These are phyloP conservation scores for Adenanthera pavonina DNA, from an alignment of 306 rosid species.

Conservation along the genomic window DNA sequence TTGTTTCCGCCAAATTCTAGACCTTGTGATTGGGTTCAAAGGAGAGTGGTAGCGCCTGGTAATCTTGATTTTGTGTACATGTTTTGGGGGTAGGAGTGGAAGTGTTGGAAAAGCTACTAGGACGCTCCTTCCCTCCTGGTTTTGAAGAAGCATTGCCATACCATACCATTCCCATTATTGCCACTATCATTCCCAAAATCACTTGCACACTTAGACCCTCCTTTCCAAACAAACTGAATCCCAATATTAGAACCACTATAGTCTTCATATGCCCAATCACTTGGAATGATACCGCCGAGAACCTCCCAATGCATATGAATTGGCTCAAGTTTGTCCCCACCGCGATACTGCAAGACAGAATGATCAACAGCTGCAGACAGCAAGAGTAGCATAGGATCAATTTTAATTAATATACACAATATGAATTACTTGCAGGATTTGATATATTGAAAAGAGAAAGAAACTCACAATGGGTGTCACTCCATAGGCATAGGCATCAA, in stretches of 20 bases:
- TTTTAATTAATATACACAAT: not conserved
- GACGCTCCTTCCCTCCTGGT: conserved; percentile 83
- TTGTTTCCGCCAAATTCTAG: conserved; percentile 40
- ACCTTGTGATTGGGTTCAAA: conserved; percentile 58
- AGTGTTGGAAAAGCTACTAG: conserved; percentile 24
- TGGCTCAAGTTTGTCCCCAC: conserved; percentile 60
- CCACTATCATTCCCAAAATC: conserved; percentile 69
- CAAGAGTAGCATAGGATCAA: conserved; percentile 1
- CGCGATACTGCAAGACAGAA: conserved; percentile 75
- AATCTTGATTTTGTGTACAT: too few relatives aligned
- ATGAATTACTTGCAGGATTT: not conserved
- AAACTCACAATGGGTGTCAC: conserved; percentile 57
- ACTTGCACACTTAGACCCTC: conserved; percentile 80
- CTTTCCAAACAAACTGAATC: conserved; percentile 81
- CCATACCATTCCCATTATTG: conserved; percentile 81
- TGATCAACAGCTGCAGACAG: conserved; percentile 68
- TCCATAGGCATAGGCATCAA: conserved; percentile 55
- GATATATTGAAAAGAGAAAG: not conserved
- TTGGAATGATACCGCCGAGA: conserved; percentile 83
- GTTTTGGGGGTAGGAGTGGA: conserved; percentile 3
- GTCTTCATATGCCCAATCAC: conserved; percentile 92
- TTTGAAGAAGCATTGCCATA: conserved; percentile 80
- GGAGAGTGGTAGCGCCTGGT: conserved; percentile 43
- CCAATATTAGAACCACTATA: conserved; percentile 69
- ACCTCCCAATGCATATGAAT: conserved; percentile 89